A percentile compares a stretch with the other conserved stretches of the same genome.
Conservation (phyloP, 2,329 filamentous ascomycete genomes). For the Beauveria asiatica region DNA sequence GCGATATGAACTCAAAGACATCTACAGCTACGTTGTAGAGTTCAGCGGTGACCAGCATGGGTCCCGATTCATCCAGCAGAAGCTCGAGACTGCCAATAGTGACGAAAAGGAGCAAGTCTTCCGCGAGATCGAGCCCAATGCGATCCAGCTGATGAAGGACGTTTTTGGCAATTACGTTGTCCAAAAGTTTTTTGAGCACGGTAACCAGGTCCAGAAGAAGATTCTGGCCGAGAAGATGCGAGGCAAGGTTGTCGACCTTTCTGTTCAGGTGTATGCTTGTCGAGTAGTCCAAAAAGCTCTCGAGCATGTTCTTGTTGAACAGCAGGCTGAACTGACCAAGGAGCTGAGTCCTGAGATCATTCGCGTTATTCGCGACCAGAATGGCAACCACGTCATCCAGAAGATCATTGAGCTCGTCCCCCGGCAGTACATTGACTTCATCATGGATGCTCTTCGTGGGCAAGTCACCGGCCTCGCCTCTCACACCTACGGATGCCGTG, state of each 20-base stretch:
- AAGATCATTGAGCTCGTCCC: conserved; percentile 80
- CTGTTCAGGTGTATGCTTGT: conserved; percentile 85
- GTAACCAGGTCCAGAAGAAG: conserved; percentile 88
- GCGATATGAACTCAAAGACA: conserved; percentile 79
- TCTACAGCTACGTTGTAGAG: conserved; percentile 80
- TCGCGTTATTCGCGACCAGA: conserved; percentile 73
- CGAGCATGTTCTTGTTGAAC: conserved; percentile 83
- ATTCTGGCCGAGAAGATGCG: conserved; percentile 80
- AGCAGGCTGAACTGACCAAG: conserved; percentile 74
- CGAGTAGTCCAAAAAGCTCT: conserved; percentile 95
- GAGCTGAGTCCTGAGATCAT: conserved; percentile 73
- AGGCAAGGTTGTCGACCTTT: conserved; percentile 70
- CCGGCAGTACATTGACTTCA: conserved; percentile 70
- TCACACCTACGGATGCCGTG: conserved; percentile 82
- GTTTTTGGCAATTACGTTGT: conserved; percentile 98
- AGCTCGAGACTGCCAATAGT: conserved; percentile 85
- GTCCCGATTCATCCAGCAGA: conserved; percentile 90
- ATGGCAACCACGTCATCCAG: conserved; percentile 95
- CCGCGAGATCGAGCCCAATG: conserved; percentile 75
- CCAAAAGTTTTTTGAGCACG: conserved; percentile 95
- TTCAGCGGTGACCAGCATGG: conserved; percentile 95
- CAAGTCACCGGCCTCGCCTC: conserved; percentile 66
- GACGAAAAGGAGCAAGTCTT: conserved; percentile 93
- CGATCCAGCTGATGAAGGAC: conserved; percentile 85
- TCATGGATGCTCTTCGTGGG: conserved; percentile 71